Evolutionary conservation across 2,329 filamentous ascomycete genomes (phyloP).

Genomic region (Xylaria sp.): DNA sequence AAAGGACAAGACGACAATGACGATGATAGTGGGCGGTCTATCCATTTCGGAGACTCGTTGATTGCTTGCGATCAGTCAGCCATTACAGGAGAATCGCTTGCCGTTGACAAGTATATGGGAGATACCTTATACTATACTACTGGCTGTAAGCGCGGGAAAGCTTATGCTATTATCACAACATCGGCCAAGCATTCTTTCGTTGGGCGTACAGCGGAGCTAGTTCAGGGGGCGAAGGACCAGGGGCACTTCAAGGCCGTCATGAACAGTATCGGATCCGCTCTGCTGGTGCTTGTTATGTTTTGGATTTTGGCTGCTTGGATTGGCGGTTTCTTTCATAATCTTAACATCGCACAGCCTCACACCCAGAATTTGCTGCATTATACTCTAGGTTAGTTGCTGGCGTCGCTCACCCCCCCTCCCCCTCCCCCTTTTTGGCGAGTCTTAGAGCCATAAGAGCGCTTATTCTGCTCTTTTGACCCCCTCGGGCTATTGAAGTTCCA

Average conservation of each 20-base stretch:
- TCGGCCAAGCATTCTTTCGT: slow-evolving; percentile 77
- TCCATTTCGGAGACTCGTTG: slow-evolving; percentile 68
- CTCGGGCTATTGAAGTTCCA: no score
- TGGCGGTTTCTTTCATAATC: slow-evolving; percentile 76
- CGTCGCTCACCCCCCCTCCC: no score
- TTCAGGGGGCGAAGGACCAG: slow-evolving; percentile 75
- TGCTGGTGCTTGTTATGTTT: slow-evolving; percentile 78
- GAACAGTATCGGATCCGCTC: slow-evolving; percentile 77
- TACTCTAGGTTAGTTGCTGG: no score
- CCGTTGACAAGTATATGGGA: slow-evolving; percentile 80
- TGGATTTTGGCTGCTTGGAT: slow-evolving; percentile 79
- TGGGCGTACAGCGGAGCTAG: slow-evolving; percentile 74
- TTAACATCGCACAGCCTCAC: slow-evolving; percentile 65
- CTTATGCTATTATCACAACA: slow-evolving; percentile 70
- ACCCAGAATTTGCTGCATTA: slow-evolving; percentile 69
- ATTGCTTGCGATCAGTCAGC: slow-evolving; percentile 79
- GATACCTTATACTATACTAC: slow-evolving; percentile 80
- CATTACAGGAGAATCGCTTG: slow-evolving; percentile 81
- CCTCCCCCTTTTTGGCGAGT: no score
- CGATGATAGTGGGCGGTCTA: slow-evolving; percentile 55
- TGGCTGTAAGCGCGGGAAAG: slow-evolving; percentile 81
- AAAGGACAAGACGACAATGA: slow-evolving; percentile 63
- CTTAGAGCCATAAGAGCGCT: no score
- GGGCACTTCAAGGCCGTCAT: slow-evolving; percentile 85
- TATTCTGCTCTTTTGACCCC: no score